These are phyloP conservation scores for Clitopilus hobsonii DNA, from an alignment of 768 basidiomycete genomes.

Conservation along the genomic window DNA sequence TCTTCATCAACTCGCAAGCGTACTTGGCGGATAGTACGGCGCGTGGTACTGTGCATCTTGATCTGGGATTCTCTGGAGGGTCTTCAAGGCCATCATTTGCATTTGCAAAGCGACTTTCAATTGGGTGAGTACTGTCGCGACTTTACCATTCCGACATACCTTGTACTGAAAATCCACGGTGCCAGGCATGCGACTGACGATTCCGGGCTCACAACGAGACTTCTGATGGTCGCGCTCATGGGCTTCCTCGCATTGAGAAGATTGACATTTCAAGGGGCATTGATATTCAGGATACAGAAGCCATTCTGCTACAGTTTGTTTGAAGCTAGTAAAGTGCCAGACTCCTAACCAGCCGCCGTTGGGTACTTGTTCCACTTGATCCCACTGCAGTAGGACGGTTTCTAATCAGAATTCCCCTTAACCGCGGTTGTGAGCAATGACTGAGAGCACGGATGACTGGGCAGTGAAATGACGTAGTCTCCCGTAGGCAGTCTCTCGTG, in stretches of 20 bases:
- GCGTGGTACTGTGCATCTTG: conserved; percentile 37
- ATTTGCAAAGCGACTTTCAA: conserved; percentile 43
- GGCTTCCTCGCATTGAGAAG: conserved; percentile 23
- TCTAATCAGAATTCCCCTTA: no score
- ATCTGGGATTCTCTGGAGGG: conserved; percentile 31
- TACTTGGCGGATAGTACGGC: conserved; percentile 32
- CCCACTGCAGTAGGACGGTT: no score
- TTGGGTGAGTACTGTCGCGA: conserved; percentile 41
- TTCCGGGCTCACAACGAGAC: conserved; percentile 50
- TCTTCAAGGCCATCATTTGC: conserved; percentile 21
- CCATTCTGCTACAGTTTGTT: conserved; percentile 33
- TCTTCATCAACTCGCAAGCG: conserved; percentile 58
- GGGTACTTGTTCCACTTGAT: no score
- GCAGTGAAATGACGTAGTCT: no score
- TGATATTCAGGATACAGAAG: conserved; percentile 45
- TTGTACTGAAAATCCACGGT: no score
- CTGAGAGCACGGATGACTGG: no score
- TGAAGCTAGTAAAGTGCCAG: no score
- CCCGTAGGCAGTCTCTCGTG: no score
- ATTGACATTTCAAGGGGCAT: conserved; percentile 30
- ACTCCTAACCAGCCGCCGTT: no score
- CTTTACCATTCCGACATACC: no score
- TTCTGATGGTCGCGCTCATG: conserved; percentile 32
- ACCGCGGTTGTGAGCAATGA: no score
- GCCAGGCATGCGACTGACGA: conserved; percentile 47